Base-by-base conservation (phyloP, 495 filamentous ascomycete genomes). In the Darksidea phi region DNA sequence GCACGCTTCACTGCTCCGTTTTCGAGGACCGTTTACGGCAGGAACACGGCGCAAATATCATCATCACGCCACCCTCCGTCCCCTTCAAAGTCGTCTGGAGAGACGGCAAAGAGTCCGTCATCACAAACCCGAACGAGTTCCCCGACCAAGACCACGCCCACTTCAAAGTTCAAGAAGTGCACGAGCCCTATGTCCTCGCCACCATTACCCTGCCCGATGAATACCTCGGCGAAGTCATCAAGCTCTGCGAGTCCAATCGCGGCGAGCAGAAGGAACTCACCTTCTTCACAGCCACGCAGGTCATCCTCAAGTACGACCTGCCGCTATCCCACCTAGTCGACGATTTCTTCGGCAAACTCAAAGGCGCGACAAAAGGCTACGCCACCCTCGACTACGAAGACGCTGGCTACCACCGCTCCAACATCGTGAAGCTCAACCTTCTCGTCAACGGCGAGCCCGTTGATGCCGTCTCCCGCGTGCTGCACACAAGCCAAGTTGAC, bases 301-400 rank as follows among this genome's bases (percentile, higher is more conserved):
- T 97, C 56, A 97, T 98, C 61, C 76, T 98, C 45, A 94, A 93
- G 67, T 98, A 97, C 73, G 85, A 89, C 36, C 75, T 98, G 7
- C 94, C 94, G 0, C 79, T 96, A 15, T 82, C 90, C 1, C 88
- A 94, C 47, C 77, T 98, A 7, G 94, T 97, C 0, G 92, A 97
- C 66, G 93, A 98, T 73, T 89, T 98, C 76, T 98, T 98, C 72
- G 95, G 95, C 23, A 96, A 95, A 74, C 77, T 98, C 52, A 98
- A 98, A 73, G 88, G 91, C 23, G 82, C 86, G 1, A 96, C 91
- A 15, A 88, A 88, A 65, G 86, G 86, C 34, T 89, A 88, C 61
- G 91, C 91, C 6, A 90, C 86, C 57, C 81, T 97, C 13, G 91
- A 97, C 73, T 97, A 97, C 73, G 94, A 98, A 73, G 94, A 98